These are phyloP conservation scores for Saccharomyces paradoxus DNA, from an alignment of 805 yeast genomes.

Conservation along the genomic window DNA sequence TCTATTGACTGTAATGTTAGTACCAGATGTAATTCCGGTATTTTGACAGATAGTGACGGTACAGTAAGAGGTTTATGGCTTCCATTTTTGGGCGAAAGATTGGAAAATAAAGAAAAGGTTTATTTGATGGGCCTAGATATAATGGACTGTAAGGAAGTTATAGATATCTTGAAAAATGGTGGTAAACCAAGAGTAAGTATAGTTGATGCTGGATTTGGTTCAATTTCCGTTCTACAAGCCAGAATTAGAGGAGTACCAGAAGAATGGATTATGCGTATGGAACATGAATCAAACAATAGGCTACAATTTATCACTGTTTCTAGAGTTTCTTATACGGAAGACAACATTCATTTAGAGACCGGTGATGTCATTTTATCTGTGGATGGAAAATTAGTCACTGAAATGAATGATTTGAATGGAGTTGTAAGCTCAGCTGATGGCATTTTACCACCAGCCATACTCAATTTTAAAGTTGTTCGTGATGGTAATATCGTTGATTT, in stretches of 20 bases:
- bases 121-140: constrained; percentile 74
- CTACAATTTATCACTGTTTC: constrained; percentile 65
- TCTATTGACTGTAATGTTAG: constrained; percentile 65
- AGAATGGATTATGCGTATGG: constrained; percentile 67
- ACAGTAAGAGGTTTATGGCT: constrained; percentile 79
- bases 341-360: constrained; percentile 31
- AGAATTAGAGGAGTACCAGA: constrained; percentile 84
- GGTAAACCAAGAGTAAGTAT: constrained; percentile 54
- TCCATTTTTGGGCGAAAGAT: constrained; percentile 69
- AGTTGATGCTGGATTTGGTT: constrained; percentile 70
- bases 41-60: constrained; percentile 70
- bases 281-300: constrained; percentile 53
- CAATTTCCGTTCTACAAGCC: constrained; percentile 63
- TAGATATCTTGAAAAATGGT: constrained; percentile 42
- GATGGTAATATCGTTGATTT: constrained; percentile 56
- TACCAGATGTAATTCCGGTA: constrained; percentile 71
- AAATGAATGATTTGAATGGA: constrained; percentile 56
- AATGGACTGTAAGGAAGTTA: constrained; percentile 50
- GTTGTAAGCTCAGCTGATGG: constrained; percentile 34
- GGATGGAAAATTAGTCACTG: constrained; percentile 54
- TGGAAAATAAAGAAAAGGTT: constrained; percentile 51
- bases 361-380: constrained; percentile 77
- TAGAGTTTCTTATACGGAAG: constrained; percentile 51
- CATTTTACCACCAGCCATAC: constrained; percentile 26
- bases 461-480: constrained; percentile 62